A percentile compares a stretch with the other conserved stretches of the same genome.
These are phyloP conservation scores for Millerozyma miso DNA, from an alignment of 805 yeast species.

Conservation along the genomic window DNA sequence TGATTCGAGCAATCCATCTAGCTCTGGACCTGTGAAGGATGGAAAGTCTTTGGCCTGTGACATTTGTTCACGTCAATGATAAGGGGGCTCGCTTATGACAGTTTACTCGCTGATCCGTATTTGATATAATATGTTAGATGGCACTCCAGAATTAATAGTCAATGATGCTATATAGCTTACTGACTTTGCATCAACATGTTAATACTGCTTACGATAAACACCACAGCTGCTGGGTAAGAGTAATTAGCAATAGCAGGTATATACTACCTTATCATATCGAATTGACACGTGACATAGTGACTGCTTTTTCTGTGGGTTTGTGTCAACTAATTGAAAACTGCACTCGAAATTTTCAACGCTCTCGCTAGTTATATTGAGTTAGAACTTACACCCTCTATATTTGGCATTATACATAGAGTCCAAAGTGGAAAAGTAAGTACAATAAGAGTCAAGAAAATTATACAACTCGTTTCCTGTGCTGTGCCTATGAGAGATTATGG, in stretches of 20 bases:
- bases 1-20: slow-evolving; percentile 36
- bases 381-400: neutral
- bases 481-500: no score
- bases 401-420: neutral
- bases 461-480: no score
- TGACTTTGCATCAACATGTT: neutral
- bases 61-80: no score
- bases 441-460: no score
- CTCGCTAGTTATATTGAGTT: neutral
- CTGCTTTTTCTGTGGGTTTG: neutral
- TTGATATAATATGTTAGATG: no score
- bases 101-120: no score
- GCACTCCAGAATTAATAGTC: no score
- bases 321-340: neutral
- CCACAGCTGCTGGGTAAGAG: neutral
- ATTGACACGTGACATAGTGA: neutral
- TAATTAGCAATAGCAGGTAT: neutral
- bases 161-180: no score
- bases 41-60: slow-evolving; percentile 21
- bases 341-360: neutral
- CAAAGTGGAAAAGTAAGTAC: neutral
- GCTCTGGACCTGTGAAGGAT: slow-evolving; percentile 20
- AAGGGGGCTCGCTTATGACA: no score
- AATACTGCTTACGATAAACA: neutral
- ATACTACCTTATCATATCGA: neutral